Conservation (phyloP, 1,284 basidiomycete genomes). For the Tilletia caries region DNA sequence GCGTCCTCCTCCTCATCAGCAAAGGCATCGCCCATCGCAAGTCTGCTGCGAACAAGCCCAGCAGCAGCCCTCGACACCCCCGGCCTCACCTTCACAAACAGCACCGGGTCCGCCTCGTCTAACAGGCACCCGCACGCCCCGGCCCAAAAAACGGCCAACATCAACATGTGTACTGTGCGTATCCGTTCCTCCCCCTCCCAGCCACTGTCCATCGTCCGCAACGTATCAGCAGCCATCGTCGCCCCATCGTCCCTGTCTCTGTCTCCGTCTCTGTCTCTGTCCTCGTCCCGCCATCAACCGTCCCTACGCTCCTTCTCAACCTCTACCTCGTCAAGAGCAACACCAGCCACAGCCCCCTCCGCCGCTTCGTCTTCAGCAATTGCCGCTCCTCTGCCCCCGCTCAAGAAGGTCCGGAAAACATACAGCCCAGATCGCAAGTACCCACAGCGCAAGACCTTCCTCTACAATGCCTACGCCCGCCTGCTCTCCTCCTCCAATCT, state of each 20-base stretch:
- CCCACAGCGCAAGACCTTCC: conserved; percentile 33
- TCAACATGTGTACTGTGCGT: conserved; percentile 12
- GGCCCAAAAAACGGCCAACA: not conserved
- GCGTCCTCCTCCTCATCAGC: not conserved
- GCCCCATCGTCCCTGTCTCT: not conserved
- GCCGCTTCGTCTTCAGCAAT: not conserved
- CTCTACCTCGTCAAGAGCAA: not conserved
- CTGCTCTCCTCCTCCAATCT: conserved; percentile 35
- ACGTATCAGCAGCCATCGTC: not conserved
- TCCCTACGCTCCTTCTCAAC: conserved; percentile 3
- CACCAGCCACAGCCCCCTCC: not conserved
- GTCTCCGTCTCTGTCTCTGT: not conserved
- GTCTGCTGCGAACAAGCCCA: conserved; percentile 31
- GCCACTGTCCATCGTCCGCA: not conserved
- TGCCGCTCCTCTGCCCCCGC: not conserved
- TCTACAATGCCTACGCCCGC: conserved; percentile 38
- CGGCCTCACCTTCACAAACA: conserved; percentile 21
- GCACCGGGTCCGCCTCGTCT: not conserved
- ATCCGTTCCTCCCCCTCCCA: not conserved
- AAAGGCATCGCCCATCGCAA: not conserved
- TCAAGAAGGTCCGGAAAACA: not conserved
- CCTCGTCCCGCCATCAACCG: not conserved
- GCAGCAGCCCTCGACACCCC: conserved; percentile 36
- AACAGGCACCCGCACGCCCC: conserved; percentile 4
- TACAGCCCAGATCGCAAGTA: conserved; percentile 1